A percentile compares a stretch with the other conserved stretches of the same genome.
Evolutionary conservation across 177 flowering plant species (phyloP).

Genomic region (Vitis hybrid): DNA sequence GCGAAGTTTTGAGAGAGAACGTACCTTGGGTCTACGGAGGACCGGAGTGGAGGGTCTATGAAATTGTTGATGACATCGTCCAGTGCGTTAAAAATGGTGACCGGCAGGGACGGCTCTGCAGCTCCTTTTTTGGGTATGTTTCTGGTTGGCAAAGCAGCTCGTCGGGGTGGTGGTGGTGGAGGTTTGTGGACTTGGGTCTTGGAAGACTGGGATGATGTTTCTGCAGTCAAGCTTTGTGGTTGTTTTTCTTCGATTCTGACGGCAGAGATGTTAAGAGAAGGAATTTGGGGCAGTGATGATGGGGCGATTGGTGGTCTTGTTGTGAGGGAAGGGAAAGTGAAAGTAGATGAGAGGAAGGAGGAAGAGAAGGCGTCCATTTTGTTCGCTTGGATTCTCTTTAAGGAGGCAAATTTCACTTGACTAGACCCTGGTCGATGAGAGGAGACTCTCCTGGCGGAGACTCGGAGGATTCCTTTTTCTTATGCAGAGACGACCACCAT

Average conservation of each 20-base stretch:
- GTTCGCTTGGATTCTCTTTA: too few relatives aligned
- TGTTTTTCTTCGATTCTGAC: conserved; percentile 37
- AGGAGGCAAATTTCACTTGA: too few relatives aligned
- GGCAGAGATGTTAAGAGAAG: conserved; percentile 21
- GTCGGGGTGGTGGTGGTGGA: background rate
- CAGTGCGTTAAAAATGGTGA: conserved; percentile 43
- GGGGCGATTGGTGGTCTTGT: too few relatives aligned
- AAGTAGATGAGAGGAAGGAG: too few relatives aligned
- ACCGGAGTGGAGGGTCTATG: conserved; percentile 62
- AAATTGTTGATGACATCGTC: conserved; percentile 66
- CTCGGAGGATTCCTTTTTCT: too few relatives aligned
- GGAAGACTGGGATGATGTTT: conserved; percentile 4
- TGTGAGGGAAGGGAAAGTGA: too few relatives aligned
- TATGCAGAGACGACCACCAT: too few relatives aligned
- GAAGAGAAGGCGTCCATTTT: too few relatives aligned
- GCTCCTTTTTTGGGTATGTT: background rate
- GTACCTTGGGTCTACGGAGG: conserved; percentile 60
- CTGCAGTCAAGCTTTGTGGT: conserved; percentile 1
- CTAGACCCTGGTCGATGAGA: too few relatives aligned
- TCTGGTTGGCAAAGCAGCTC: too few relatives aligned
- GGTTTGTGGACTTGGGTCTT: background rate
- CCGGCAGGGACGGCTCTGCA: conserved; percentile 28
- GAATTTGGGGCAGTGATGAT: background rate
- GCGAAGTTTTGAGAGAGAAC: conserved; percentile 68
- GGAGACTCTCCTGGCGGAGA: too few relatives aligned